Base-by-base conservation (phyloP, 2,329 filamentous ascomycete species). In the Aureobasidium sp. region DNA sequence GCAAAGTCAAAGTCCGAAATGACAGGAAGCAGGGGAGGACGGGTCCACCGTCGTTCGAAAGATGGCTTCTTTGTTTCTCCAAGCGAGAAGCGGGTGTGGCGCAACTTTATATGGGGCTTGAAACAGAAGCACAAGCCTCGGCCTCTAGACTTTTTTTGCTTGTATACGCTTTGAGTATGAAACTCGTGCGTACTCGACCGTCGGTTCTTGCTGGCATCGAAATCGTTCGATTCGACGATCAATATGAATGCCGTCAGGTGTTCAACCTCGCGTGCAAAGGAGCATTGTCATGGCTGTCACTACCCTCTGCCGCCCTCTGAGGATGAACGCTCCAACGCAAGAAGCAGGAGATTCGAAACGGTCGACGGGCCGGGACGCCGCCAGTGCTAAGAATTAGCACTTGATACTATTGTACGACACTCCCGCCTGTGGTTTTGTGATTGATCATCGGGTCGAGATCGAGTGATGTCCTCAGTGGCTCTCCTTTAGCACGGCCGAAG, bases 61-160 rank as follows among this genome's bases (percentile, higher is more conserved):
- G 44, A 24, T 34, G 32, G 44, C 30, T 48, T 35, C 44, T 48
- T 37, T 48, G 44, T 37, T 27, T 48, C 44, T 11, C 30, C 30
- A 48, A 48, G 44, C 44, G 44, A 48, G 44, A 19, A 48, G 11
- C 44, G 44, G 32, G 44, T 32, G 44, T 48, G 44, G 44, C 44
- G 44, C 22, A 48, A 37, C n/a, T 17, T 48, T 48, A 27, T 37
- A 48, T 37, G 44, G 44, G 30, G 41, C 41, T 16, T 48, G 44
- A 48, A 48, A 48, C 42, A 47, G 3, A 34, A 22, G 42, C 42
- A 24, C 42, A 47, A 7, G 7, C 14, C 42, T 47, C 27, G 42
- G 21, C 42, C 30, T 44, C 27, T 34, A 45, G 29, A 24, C 17
- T 42, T 34, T 24, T 34, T 16, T 7, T 22, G 27, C 34, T 29